Conservation (phyloP, 441 rosid species). For the Melastoma candidum region DNA sequence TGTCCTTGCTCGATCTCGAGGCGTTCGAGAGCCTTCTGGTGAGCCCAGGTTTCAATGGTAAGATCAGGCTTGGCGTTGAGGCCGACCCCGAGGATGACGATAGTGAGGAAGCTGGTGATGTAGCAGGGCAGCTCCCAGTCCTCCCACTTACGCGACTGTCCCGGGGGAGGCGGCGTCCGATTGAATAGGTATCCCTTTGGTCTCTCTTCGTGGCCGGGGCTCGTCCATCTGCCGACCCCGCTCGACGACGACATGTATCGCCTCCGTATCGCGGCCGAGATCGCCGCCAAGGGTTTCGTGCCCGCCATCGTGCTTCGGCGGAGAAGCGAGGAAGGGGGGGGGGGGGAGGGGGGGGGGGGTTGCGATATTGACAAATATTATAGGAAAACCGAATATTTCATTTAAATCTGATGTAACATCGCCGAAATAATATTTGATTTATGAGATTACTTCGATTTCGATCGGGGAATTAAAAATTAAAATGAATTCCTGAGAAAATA, state of each 20-base stretch:
- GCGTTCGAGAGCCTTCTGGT: conserved; percentile 78
- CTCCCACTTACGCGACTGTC: conserved; percentile 84
- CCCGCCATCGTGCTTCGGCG: conserved; percentile 4
- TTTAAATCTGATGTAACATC: too few species aligned
- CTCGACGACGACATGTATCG: conserved; percentile 35
- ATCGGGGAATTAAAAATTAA: too few species aligned
- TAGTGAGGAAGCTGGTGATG: conserved; percentile 79
- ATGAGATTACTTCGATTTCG: too few species aligned
- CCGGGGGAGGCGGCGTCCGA: conserved; percentile 58
- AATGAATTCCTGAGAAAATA: too few species aligned
- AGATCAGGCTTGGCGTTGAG: conserved; percentile 96
- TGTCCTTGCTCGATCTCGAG: conserved; percentile 48
- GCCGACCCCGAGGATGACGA: conserved; percentile 86
- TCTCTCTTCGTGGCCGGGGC: conserved; percentile 71
- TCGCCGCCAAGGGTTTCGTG: conserved; percentile 22
- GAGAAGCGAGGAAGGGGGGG: not conserved
- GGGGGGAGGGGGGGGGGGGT: too few species aligned
- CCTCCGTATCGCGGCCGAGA: conserved; percentile 45
- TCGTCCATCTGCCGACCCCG: conserved; percentile 62
- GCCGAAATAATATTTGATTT: too few species aligned
- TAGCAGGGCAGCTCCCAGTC: conserved; percentile 98
- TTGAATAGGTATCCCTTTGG: conserved; percentile 76
- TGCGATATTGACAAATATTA: too few species aligned
- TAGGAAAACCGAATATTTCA: too few species aligned
- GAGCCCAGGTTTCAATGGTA: conserved; percentile 92